Conservation (phyloP, 345 rosid genomes). For the Heritiera littoralis region DNA sequence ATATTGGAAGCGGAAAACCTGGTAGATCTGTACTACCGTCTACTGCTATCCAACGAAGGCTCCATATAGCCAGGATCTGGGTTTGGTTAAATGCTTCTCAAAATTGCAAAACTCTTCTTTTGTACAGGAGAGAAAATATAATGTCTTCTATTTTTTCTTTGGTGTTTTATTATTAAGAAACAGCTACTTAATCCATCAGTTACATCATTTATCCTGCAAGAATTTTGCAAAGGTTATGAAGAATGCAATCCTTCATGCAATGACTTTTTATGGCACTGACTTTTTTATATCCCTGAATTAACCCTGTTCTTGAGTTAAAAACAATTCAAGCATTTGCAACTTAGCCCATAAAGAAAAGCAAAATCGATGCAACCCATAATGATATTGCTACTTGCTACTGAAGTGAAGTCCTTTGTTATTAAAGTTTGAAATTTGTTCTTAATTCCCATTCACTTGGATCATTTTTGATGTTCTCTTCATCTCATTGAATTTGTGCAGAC, state of each 20-base stretch:
- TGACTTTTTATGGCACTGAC: background rate
- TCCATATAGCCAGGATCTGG: background rate
- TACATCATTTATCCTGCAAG: background rate
- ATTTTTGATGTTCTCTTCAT: background rate
- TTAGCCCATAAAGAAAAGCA: background rate
- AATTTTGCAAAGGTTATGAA: background rate
- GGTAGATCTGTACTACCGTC: background rate
- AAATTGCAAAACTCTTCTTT: background rate
- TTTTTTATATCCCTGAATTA: background rate
- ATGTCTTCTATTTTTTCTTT: background rate
- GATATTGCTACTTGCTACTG: background rate
- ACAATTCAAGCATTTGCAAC: background rate
- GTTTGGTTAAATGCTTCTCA: background rate
- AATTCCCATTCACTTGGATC: background rate
- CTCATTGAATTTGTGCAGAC: slow-evolving; percentile 47
- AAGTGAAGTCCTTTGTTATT: background rate
- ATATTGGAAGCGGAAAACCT: background rate
- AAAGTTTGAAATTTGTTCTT: background rate
- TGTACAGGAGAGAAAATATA: background rate
- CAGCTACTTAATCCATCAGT: background rate
- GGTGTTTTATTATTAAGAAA: background rate
- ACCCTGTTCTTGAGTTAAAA: background rate
- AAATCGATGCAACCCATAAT: background rate
- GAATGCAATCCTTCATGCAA: background rate
- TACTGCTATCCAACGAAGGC: background rate